Evolutionary conservation across 1,139 yeast species (phyloP).

Genomic region (Hansenula anomala): DNA sequence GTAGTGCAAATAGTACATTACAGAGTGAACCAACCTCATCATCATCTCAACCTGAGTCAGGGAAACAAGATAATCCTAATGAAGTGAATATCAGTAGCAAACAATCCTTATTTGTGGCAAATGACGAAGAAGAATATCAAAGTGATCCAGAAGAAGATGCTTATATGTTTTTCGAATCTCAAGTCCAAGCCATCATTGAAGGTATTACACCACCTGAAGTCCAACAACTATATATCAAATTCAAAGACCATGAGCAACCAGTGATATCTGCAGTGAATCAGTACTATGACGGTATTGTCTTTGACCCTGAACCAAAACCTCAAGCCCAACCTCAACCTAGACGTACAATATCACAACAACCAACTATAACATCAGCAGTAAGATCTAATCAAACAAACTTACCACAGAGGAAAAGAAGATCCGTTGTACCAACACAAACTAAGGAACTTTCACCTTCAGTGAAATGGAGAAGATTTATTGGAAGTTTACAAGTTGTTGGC

Average conservation of each 20-base stretch:
- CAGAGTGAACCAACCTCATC: neutral
- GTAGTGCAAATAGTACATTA: too few relatives aligned
- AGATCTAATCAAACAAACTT: neutral
- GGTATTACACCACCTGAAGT: slow-evolving; percentile 10
- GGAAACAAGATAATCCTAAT: neutral
- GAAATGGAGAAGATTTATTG: slow-evolving; percentile 48
- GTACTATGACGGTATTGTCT: slow-evolving; percentile 12
- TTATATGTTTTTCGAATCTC: slow-evolving; percentile 19
- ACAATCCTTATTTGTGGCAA: slow-evolving; percentile 11
- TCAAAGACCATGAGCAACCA: slow-evolving; percentile 9
- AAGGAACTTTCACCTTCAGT: slow-evolving; percentile 3
- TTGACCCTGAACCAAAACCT: neutral
- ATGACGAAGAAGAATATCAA: slow-evolving; percentile 12
- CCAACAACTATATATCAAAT: slow-evolving; percentile 6
- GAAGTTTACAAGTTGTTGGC: slow-evolving; percentile 68
- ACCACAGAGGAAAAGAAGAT: slow-evolving; percentile 1
- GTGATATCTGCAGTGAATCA: slow-evolving; percentile 18
- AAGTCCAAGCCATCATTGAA: slow-evolving; percentile 20
- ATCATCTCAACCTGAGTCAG: neutral
- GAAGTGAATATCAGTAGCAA: neutral
- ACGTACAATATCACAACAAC: neutral
- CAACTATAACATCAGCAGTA: neutral
- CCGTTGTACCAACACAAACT: neutral
- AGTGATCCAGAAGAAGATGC: slow-evolving; percentile 8
- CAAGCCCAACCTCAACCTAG: neutral